Percentiles rank a stretch among this genome's conserved stretches.
Conservation (phyloP, 1,139 yeast genomes). For the Suhomyces bokatorum region DNA sequence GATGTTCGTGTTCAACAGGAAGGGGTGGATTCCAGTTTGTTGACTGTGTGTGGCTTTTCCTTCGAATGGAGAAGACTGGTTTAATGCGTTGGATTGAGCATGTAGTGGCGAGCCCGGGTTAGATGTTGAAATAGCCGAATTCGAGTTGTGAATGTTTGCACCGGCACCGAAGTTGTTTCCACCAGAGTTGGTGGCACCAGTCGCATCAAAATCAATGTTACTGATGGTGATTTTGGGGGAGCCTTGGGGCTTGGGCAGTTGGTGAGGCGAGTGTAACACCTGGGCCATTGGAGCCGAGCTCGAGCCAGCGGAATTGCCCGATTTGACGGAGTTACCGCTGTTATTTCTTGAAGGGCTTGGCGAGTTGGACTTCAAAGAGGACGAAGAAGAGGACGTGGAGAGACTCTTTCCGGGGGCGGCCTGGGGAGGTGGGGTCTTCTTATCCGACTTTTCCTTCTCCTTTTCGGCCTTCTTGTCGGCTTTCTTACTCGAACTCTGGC, state of each 20-base stretch:
- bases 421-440: constrained; percentile 14
- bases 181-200: constrained; percentile 18
- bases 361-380: constrained; percentile 33
- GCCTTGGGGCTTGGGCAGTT: constrained; percentile 16
- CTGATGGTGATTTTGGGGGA: constrained; percentile 36
- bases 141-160: constrained; percentile 21
- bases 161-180: constrained; percentile 21
- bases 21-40: constrained; percentile 30
- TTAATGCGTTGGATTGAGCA: constrained; percentile 8
- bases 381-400: constrained; percentile 16
- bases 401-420: constrained; percentile 6
- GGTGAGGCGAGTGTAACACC: constrained; percentile 13
- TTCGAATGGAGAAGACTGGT: constrained; percentile 16
- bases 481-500: constrained; percentile 41
- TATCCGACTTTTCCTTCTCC: constrained; percentile 21
- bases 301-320: constrained; percentile 21
- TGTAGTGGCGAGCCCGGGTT: constrained; percentile 27
- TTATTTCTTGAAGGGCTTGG: constrained; percentile 39
- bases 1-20: constrained; percentile 42
- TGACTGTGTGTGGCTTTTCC: constrained; percentile 27
- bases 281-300: constrained; percentile 15
- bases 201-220: constrained; percentile 17
- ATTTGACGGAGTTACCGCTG: constrained; percentile 32
- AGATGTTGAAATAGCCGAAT: constrained; percentile 32
- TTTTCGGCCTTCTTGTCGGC: constrained; percentile 32